Evolutionary conservation across 345 rosid species (phyloP).

Genomic region (Euphorbia peplus): DNA sequence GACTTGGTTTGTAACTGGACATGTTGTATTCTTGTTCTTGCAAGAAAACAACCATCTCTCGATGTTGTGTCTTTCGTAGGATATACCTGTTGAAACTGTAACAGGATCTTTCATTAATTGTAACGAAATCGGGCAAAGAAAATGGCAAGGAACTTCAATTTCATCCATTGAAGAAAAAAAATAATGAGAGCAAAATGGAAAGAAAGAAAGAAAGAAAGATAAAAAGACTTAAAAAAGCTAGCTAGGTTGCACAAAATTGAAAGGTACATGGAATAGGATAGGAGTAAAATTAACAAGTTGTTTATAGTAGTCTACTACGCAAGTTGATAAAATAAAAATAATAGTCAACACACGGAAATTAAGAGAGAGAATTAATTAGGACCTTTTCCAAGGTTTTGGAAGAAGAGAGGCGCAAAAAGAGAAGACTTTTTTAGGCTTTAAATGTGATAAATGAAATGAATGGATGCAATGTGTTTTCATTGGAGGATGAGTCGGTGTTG

Average conservation of each 20-base stretch:
- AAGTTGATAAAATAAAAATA: too few species aligned
- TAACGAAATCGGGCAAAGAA: constrained; percentile 61
- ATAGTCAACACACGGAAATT: constrained; percentile 43
- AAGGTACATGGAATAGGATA: neutral
- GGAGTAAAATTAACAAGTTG: neutral
- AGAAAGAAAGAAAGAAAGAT: neutral
- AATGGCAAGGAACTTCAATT: constrained; percentile 43
- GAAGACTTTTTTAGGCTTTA: constrained; percentile 9
- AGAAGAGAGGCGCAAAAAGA: constrained; percentile 4
- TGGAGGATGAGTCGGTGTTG: constrained; percentile 10
- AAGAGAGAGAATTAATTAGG: neutral
- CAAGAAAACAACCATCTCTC: constrained; percentile 49
- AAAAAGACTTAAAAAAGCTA: too few species aligned
- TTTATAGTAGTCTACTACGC: too few species aligned
- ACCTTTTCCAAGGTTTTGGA: constrained; percentile 15
- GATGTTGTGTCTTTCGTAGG: constrained; percentile 53
- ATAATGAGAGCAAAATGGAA: neutral
- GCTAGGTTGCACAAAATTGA: neutral
- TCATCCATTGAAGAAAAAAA: constrained; percentile 26
- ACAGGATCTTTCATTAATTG: constrained; percentile 69
- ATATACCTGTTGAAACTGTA: constrained; percentile 53
- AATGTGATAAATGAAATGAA: neutral
- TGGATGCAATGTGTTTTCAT: neutral
- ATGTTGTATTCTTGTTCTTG: constrained; percentile 38
- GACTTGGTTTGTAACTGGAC: constrained; percentile 54